phyloP scores from a whole-genome alignment of 192 early-diverging fungal species.

The Dispira parvispora region DNA sequence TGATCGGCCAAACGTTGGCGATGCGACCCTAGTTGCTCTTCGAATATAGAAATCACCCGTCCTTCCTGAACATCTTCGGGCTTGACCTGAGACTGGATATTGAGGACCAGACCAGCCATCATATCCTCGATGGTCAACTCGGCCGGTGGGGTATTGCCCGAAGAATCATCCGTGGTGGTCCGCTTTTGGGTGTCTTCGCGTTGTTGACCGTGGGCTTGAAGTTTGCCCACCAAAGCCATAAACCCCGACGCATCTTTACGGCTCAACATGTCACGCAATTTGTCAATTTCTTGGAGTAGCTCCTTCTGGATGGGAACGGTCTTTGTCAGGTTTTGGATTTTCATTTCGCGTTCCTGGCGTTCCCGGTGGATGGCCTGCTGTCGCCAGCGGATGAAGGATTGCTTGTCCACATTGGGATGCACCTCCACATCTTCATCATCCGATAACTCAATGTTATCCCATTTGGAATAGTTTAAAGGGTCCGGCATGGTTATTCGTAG shows the following conservation, averaged over 20 bases:
- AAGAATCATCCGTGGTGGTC: not conserved
- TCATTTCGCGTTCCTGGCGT: slow-evolving; percentile 58
- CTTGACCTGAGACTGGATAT: slow-evolving; percentile 20
- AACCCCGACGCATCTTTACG: slow-evolving; percentile 12
- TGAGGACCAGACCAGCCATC: slow-evolving; percentile 27
- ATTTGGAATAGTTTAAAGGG: slow-evolving; percentile 77
- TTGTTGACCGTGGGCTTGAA: not conserved
- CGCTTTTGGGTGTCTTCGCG: slow-evolving; percentile 2
- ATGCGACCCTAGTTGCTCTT: slow-evolving; percentile 23
- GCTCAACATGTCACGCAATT: slow-evolving; percentile 16
- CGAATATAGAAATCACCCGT: slow-evolving; percentile 10
- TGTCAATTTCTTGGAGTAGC: slow-evolving; percentile 17
- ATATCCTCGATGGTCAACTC: slow-evolving; percentile 26
- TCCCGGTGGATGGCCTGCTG: slow-evolving; percentile 77
- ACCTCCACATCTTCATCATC: slow-evolving; percentile 94
- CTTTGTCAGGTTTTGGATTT: slow-evolving; percentile 23
- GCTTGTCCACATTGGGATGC: slow-evolving; percentile 92
- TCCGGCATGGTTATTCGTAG: not conserved
- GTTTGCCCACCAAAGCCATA: not conserved
- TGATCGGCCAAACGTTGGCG: slow-evolving; percentile 20
- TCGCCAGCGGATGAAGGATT: slow-evolving; percentile 75
- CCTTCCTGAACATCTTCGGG: not conserved
- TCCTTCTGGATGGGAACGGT: slow-evolving; percentile 15
- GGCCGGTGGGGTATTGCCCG: slow-evolving; percentile 5
- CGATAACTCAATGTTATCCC: slow-evolving; percentile 90